A percentile compares a stretch with the other conserved stretches of the same genome.
phyloP scores from a whole-genome alignment of 2,329 filamentous ascomycete species.

The Thielaviopsis punctulata region DNA sequence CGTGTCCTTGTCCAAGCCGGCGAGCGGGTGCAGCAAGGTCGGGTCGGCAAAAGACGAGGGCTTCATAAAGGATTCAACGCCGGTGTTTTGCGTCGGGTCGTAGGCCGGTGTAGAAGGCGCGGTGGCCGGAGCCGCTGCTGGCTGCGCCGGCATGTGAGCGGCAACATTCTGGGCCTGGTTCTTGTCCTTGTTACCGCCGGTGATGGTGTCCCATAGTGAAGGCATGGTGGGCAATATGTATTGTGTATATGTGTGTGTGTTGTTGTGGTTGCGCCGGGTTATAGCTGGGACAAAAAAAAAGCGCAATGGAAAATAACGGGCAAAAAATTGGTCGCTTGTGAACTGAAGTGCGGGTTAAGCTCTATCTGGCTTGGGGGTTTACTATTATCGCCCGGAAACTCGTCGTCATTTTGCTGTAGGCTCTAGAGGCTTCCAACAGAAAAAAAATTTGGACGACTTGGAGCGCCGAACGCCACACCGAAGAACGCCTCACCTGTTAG shows the following conservation, averaged over 20 bases:
- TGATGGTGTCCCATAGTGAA: conserved; percentile 43
- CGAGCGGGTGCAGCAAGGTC: conserved; percentile 76
- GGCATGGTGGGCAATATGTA: conserved; percentile 25
- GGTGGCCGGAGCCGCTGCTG: conserved; percentile 21
- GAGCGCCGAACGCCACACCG: not conserved
- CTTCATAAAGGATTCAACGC: conserved; percentile 74
- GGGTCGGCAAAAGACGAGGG: conserved; percentile 67
- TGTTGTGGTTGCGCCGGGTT: not conserved
- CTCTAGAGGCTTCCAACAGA: not conserved
- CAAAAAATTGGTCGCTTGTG: conserved; percentile 2
- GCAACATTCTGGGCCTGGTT: conserved; percentile 24
- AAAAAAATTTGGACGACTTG: conserved; percentile 7
- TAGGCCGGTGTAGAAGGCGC: conserved; percentile 40
- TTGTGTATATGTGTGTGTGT: not conserved
- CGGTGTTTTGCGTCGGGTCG: conserved; percentile 56
- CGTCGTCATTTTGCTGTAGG: not conserved
- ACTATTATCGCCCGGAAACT: not conserved
- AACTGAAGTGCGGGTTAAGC: not conserved
- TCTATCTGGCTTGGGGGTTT: not conserved
- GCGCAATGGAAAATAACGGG: not conserved
- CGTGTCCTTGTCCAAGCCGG: conserved; percentile 79
- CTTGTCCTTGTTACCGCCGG: conserved; percentile 36
- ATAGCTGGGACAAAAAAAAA: not conserved
- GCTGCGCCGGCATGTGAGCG: conserved; percentile 7
- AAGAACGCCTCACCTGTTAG: conserved; percentile 4